These are phyloP conservation scores for Aspergillus versicolor DNA, from an alignment of 2,329 filamentous ascomycete genomes.

Conservation along the genomic window DNA sequence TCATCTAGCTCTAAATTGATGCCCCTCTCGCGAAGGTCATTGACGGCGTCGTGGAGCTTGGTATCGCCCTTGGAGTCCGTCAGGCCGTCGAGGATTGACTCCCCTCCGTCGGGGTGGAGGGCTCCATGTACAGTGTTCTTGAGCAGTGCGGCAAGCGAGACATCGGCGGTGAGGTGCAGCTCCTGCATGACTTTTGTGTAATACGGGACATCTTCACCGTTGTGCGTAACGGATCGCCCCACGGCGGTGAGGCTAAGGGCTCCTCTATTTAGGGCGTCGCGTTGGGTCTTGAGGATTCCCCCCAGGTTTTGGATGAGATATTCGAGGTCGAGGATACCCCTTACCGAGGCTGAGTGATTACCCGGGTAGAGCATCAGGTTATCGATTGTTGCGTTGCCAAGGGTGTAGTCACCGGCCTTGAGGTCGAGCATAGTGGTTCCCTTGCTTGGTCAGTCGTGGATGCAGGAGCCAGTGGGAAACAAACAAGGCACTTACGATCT, in stretches of 20 bases:
- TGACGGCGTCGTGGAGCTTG: slow-evolving; percentile 1
- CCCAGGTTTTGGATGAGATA: slow-evolving; percentile 31
- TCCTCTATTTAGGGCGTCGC: slow-evolving; percentile 25
- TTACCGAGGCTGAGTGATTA: slow-evolving; percentile 51
- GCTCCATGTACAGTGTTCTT: slow-evolving; percentile 31
- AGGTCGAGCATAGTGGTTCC: slow-evolving; percentile 57
- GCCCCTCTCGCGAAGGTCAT: slow-evolving; percentile 5
- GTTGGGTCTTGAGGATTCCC: slow-evolving; percentile 26
- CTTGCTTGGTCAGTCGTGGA: slow-evolving; percentile 11
- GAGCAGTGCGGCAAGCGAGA: slow-evolving; percentile 26
- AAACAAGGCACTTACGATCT: slow-evolving; percentile 37
- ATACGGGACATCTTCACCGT: slow-evolving; percentile 33
- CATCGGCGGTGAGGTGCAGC: slow-evolving; percentile 29
- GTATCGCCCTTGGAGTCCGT: slow-evolving; percentile 8
- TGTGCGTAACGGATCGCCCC: slow-evolving; percentile 28
- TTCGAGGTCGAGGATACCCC: slow-evolving; percentile 48
- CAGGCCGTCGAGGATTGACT: slow-evolving; percentile 17
- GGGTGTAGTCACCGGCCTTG: slow-evolving; percentile 45
- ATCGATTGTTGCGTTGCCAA: slow-evolving; percentile 52
- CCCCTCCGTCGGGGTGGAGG: slow-evolving; percentile 15
- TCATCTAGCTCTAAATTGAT: slow-evolving; percentile 7
- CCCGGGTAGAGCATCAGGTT: slow-evolving; percentile 56
- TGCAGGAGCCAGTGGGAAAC: neutral
- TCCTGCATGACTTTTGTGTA: slow-evolving; percentile 35
- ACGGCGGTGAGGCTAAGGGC: slow-evolving; percentile 28